Evolutionary conservation across 169 alveolate species (phyloP), one percentile per base, ranked within the genome.

Genomic region (Cryptosporidium ryanae): DNA sequence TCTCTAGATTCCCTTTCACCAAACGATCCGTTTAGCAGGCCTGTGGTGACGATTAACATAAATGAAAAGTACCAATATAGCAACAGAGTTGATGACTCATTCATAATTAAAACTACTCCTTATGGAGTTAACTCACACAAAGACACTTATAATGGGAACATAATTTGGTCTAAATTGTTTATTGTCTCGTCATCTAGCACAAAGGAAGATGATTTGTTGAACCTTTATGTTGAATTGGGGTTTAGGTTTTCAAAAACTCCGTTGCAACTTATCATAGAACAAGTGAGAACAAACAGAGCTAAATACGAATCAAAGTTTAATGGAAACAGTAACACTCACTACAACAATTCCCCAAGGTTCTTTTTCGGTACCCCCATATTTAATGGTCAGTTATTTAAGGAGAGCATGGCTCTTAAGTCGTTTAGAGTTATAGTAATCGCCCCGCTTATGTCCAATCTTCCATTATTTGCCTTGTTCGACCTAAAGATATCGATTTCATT

Each of bases 311-410:
- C 43, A 29, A 70, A 46, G 25, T 8, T 43, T 12, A 54, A 23
- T 29, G 59, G 18, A 34, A 34, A 59, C 23, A 54, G 7, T 18
- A 54, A 54, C 29, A 59, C 52, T 23, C 68, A 54, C 5, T 8
- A 6, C 18, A 2, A 61, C 23, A 32, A 15, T 18, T 61, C 31
- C 7, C 27, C 25, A 8, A 29, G 87, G 32, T 67, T 76, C 29
- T 76, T 76, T 44, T 76, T 76, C 38, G 87, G 87, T 15, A 59
- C 87, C 3, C 76, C 87, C 8, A 55, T 76, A 27, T 76, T 46
- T 32, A 76, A 76, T 48, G 87, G 87, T 8, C 87, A 76, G 64
- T n/a, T 76, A 43, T 76, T 76, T 61, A 76, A 38, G 49, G 87
- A 76, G 43, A 76, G 43, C 23, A 76, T 76, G 25, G 29, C 70